Percentiles rank a stretch among this genome's conserved stretches.
phyloP scores from a whole-genome alignment of 2,329 filamentous ascomycete genomes.

The Ceratocystis papillata region DNA sequence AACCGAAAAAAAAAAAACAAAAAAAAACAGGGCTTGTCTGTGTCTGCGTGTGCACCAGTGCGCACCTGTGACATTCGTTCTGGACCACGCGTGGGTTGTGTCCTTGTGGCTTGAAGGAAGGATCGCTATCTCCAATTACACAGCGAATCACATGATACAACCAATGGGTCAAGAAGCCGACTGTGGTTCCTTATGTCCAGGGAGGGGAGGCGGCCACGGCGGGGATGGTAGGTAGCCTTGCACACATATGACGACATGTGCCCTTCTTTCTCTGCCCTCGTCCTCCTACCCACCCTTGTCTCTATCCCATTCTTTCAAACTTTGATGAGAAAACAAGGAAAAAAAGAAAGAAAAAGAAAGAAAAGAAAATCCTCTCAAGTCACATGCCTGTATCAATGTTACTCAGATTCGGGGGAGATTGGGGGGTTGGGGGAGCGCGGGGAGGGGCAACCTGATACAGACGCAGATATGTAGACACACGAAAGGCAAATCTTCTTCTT shows the following conservation, averaged over 20 bases:
- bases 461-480: too few species aligned
- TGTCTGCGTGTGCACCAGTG: not conserved
- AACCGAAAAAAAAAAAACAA: not conserved
- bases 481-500: too few species aligned
- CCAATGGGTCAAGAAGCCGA: not conserved
- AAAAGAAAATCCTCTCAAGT: conserved; percentile 5
- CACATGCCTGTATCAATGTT: not conserved
- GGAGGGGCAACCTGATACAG: too few species aligned
- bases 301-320: not conserved
- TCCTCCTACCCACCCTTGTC: not conserved
- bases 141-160: not conserved
- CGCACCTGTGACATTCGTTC: not conserved
- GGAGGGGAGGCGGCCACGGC: too few species aligned
- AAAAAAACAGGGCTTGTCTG: not conserved
- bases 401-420: not conserved
- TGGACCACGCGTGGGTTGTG: not conserved
- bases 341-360: not conserved
- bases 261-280: not conserved
- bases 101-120: not conserved
- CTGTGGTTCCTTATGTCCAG: too few species aligned
- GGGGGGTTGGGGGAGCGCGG: too few species aligned
- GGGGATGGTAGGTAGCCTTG: not conserved
- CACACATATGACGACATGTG: not conserved
- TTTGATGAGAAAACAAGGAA: not conserved
- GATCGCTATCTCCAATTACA: not conserved